Evolutionary conservation across 2,329 filamentous ascomycete genomes (phyloP).

Genomic region (Aspergillus caelatus): DNA sequence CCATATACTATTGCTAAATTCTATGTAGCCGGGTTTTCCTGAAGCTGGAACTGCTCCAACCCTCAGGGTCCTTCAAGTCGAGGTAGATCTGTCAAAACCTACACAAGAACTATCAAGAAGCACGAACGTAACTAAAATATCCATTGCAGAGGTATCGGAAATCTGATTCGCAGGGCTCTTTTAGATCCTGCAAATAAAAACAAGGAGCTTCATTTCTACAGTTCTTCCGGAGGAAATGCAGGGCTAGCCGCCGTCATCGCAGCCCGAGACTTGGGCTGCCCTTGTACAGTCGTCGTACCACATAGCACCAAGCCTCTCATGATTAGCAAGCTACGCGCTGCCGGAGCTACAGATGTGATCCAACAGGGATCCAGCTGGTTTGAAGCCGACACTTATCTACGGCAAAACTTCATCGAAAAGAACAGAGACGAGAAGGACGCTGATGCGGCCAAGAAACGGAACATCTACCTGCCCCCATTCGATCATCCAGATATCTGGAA

Average conservation of each 20-base stretch:
- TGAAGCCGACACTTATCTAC: conserved; percentile 68
- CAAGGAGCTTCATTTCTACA: conserved; percentile 68
- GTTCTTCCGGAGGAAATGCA: conserved; percentile 77
- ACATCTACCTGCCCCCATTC: conserved; percentile 42
- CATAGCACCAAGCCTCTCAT: conserved; percentile 65
- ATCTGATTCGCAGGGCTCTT: conserved; percentile 35
- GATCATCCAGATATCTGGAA: conserved; percentile 42
- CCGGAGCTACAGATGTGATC: conserved; percentile 66
- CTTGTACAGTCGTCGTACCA: conserved; percentile 74
- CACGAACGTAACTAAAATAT: background rate
- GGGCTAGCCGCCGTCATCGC: conserved; percentile 77
- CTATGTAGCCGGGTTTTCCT: conserved; percentile 69
- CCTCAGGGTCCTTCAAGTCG: conserved; percentile 81
- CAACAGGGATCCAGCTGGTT: conserved; percentile 68
- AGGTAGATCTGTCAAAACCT: conserved; percentile 38
- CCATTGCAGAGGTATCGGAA: conserved; percentile 37
- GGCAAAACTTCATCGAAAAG: conserved; percentile 47
- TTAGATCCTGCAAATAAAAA: conserved; percentile 25
- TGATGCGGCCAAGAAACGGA: conserved; percentile 17
- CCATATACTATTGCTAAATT: background rate
- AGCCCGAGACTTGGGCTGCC: conserved; percentile 62
- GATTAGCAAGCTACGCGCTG: conserved; percentile 66
- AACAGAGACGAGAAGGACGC: conserved; percentile 4
- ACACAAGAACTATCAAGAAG: background rate
- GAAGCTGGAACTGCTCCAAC: conserved; percentile 80